Percentiles rank a stretch among this genome's conserved stretches.
Conservation (phyloP, 257 asterid genomes). For the Paraleonurus japonicus region DNA sequence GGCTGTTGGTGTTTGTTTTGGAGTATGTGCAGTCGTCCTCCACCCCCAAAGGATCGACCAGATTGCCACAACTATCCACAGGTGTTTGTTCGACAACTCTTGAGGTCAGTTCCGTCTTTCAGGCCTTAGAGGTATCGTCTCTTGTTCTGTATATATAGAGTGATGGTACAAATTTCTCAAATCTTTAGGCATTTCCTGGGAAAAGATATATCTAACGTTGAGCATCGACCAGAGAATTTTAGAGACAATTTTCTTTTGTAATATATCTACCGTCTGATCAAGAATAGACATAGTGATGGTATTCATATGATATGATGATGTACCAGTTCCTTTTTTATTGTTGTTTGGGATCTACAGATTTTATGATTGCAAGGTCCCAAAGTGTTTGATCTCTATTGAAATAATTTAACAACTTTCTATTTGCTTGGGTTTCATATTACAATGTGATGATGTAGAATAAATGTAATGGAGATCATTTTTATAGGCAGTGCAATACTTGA, state of each 20-base stretch:
- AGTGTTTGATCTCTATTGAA: not conserved
- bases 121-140: not conserved
- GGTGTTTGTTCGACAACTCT: constrained; percentile 48
- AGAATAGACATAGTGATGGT: not conserved
- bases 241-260: not conserved
- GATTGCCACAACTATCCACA: constrained; percentile 57
- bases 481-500: not conserved
- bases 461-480: not conserved
- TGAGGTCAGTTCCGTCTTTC: not conserved
- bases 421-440: not conserved
- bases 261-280: not conserved
- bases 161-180: not conserved
- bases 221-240: not conserved
- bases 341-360: not conserved
- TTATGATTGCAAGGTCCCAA: constrained; percentile 4
- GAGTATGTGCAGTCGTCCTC: constrained; percentile 59
- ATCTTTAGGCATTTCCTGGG: not conserved
- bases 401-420: not conserved
- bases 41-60: constrained; percentile 62
- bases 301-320: not conserved
- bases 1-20: constrained; percentile 63
- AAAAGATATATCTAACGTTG: not conserved
- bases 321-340: not conserved
- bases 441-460: not conserved
- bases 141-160: constrained; percentile 17